Conservation (phyloP, 495 filamentous ascomycete genomes). For the Aspergillus bertholletiae region DNA sequence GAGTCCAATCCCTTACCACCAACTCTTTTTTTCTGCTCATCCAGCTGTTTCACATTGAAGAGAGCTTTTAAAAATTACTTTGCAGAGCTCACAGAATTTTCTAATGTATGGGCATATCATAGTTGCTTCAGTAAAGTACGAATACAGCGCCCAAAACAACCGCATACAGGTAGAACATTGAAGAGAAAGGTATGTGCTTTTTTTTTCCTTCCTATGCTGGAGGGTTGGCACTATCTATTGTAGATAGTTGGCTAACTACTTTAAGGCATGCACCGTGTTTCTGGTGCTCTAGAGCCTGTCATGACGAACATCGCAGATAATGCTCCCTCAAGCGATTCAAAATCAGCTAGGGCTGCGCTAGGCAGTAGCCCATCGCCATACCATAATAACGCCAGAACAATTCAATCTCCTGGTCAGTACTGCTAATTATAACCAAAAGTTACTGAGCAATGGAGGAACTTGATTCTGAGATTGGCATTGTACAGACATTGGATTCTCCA, state of each 20-base stretch:
- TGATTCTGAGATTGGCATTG: conserved; percentile 10
- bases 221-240: not conserved
- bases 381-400: conserved; percentile 11
- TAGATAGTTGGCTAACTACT: not conserved
- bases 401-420: conserved; percentile 25
- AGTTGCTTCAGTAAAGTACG: not conserved
- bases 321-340: conserved; percentile 26
- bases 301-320: conserved; percentile 15
- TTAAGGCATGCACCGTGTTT: not conserved
- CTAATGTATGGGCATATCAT: not conserved
- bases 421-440: not conserved
- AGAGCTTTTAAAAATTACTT: not conserved
- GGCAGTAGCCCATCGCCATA: conserved; percentile 14
- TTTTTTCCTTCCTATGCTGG: not conserved
- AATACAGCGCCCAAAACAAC: not conserved
- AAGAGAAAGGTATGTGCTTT: not conserved
- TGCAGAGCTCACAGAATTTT: too few relatives aligned
- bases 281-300: not conserved
- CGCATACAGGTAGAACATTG: not conserved
- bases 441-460: not conserved
- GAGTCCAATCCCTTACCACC: not conserved
- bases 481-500: conserved; percentile 15
- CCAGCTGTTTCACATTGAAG: not conserved
- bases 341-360: conserved; percentile 16
- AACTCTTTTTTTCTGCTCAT: not conserved